A percentile compares a stretch with the other conserved stretches of the same genome.
These are phyloP conservation scores for Phycomyces nitens DNA, from an alignment of 192 early-diverging fungal species.

Conservation along the genomic window DNA sequence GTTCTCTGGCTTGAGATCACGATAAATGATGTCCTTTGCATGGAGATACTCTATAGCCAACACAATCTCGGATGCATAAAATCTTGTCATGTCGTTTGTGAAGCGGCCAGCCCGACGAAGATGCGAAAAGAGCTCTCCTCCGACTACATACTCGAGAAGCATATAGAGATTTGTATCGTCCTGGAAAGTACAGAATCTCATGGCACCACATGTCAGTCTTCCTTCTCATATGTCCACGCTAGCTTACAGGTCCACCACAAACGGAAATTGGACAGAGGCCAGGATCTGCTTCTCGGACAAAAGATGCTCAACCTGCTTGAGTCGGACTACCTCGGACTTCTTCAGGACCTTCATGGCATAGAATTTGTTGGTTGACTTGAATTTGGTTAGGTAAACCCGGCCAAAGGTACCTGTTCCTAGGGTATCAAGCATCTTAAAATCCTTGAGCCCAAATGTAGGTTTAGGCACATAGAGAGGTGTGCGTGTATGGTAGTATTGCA, in stretches of 20 bases:
- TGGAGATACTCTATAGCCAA: slow-evolving; percentile 96
- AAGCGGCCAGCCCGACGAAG: slow-evolving; percentile 87
- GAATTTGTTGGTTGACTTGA: slow-evolving; percentile 60
- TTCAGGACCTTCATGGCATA: slow-evolving; percentile 88
- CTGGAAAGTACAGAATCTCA: slow-evolving; percentile 91
- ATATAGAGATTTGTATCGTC: slow-evolving; percentile 92
- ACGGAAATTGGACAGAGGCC: slow-evolving; percentile 69
- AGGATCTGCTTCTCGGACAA: slow-evolving; percentile 81
- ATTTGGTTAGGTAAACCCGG: slow-evolving; percentile 86
- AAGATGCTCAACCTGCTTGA: slow-evolving; percentile 86
- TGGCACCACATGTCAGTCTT: slow-evolving; percentile 2
- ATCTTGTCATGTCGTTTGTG: slow-evolving; percentile 91
- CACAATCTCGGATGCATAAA: slow-evolving; percentile 94
- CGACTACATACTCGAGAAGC: slow-evolving; percentile 94
- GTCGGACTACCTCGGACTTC: slow-evolving; percentile 75
- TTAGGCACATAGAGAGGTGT: slow-evolving; percentile 35
- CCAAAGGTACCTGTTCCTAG: slow-evolving; percentile 96
- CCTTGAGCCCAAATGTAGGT: slow-evolving; percentile 41
- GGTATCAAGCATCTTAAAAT: slow-evolving; percentile 52
- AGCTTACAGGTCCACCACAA: slow-evolving; percentile 76
- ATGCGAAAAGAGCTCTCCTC: slow-evolving; percentile 96
- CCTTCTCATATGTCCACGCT: not conserved
- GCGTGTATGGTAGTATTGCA: slow-evolving; percentile 34
- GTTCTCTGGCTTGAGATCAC: slow-evolving; percentile 96
- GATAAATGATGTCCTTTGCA: slow-evolving; percentile 90